phyloP scores from a whole-genome alignment of 805 yeast species.

The Sugiyamaella chiloensis region DNA sequence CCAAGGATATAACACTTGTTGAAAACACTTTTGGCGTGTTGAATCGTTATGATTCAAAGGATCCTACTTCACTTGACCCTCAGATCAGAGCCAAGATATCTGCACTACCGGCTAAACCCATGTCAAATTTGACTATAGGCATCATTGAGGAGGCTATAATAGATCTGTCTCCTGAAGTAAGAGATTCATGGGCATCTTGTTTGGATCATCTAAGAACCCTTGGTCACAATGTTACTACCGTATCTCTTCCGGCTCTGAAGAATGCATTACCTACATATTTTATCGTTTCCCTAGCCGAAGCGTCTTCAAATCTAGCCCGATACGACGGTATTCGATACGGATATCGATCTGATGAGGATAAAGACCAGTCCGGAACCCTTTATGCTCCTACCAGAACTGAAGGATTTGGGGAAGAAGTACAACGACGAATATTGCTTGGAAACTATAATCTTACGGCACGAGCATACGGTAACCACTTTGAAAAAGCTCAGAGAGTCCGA shows the following conservation, averaged over 20 bases:
- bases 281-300: constrained; percentile 88
- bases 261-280: constrained; percentile 76
- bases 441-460: constrained; percentile 80
- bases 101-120: neutral
- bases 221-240: constrained; percentile 56
- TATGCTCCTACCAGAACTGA: constrained; percentile 57
- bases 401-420: constrained; percentile 81
- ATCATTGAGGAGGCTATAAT: constrained; percentile 65
- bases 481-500: constrained; percentile 71
- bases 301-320: constrained; percentile 84
- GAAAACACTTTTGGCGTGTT: constrained; percentile 51
- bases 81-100: constrained; percentile 18
- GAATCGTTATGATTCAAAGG: constrained; percentile 63
- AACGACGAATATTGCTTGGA: constrained; percentile 79
- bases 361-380: constrained; percentile 37
- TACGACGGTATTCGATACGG: constrained; percentile 93
- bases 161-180: constrained; percentile 49
- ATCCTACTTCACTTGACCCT: constrained; percentile 59
- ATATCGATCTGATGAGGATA: constrained; percentile 38
- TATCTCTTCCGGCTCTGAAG: constrained; percentile 69
- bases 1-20: constrained; percentile 47
- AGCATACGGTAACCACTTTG: constrained; percentile 66
- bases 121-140: constrained; percentile 53
- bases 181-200: constrained; percentile 45
- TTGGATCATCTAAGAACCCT: constrained; percentile 42